Percentiles rank a stretch among this genome's conserved stretches.
phyloP scores from a whole-genome alignment of 768 basidiomycete species.

The Tulasnella sp. region DNA sequence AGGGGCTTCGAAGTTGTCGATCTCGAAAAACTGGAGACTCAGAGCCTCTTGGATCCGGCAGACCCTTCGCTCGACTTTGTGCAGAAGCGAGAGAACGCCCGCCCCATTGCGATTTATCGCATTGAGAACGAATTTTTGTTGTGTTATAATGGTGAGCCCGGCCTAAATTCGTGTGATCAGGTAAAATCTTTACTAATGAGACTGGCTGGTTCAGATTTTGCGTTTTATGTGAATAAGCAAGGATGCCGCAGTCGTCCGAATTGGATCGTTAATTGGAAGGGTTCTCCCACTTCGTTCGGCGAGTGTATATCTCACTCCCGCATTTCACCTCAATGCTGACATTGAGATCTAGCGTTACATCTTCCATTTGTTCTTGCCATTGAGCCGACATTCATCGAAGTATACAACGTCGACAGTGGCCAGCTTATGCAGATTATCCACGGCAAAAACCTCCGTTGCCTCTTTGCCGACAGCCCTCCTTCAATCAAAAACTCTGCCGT shows the following conservation, averaged over 20 bases:
- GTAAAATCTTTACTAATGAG: neutral
- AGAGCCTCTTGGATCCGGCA: slow-evolving; percentile 90
- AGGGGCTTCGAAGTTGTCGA: slow-evolving; percentile 99
- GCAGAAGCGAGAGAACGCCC: slow-evolving; percentile 80
- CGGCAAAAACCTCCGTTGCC: slow-evolving; percentile 82
- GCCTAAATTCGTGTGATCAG: neutral
- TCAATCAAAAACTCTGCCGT: slow-evolving; percentile 58
- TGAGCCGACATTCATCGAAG: slow-evolving; percentile 94
- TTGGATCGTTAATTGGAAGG: slow-evolving; percentile 98
- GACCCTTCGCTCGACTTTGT: slow-evolving; percentile 94
- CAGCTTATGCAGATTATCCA: slow-evolving; percentile 92
- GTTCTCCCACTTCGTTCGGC: slow-evolving; percentile 93
- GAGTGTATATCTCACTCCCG: slow-evolving; percentile 43
- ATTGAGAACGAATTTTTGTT: slow-evolving; percentile 95
- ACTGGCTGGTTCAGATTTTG: slow-evolving; percentile 70
- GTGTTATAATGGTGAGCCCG: slow-evolving; percentile 88
- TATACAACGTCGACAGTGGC: slow-evolving; percentile 93
- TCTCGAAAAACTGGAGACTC: slow-evolving; percentile 94
- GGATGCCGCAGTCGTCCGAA: slow-evolving; percentile 87
- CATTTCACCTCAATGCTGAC: neutral
- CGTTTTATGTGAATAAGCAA: slow-evolving; percentile 97
- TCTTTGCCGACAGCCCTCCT: slow-evolving; percentile 93
- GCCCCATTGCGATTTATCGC: slow-evolving; percentile 95
- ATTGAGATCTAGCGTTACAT: slow-evolving; percentile 68
- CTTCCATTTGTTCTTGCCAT: slow-evolving; percentile 97